Evolutionary conservation across 1,139 yeast species (phyloP).

Genomic region (Sugiyamaella castrensis): DNA sequence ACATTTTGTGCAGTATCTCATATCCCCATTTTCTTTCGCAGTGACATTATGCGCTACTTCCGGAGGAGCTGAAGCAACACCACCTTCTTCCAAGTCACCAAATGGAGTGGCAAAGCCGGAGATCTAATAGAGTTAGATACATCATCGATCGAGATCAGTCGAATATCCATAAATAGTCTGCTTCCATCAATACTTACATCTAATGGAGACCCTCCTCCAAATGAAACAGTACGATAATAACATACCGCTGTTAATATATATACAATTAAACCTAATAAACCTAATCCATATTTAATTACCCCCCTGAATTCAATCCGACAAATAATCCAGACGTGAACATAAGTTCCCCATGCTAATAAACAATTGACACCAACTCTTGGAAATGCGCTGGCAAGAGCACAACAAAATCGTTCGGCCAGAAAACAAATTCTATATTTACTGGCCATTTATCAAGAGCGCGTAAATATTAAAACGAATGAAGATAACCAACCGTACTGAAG

Average conservation of each 20-base stretch:
- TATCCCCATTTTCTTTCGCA: constrained; percentile 46
- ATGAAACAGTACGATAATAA: constrained; percentile 52
- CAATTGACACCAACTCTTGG: constrained; percentile 58
- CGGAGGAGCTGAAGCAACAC: constrained; percentile 37
- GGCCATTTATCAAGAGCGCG: too few species aligned
- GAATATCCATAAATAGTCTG: too few species aligned
- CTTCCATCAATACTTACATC: constrained; percentile 31
- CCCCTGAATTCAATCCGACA: constrained; percentile 31
- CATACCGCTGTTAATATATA: constrained; percentile 39
- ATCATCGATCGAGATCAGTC: too few species aligned
- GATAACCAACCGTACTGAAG: too few species aligned
- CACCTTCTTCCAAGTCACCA: constrained; percentile 25
- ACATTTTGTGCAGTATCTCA: constrained; percentile 70
- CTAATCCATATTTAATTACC: constrained; percentile 21
- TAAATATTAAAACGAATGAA: too few species aligned
- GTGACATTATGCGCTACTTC: constrained; percentile 38
- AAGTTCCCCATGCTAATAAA: constrained; percentile 58
- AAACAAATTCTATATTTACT: constrained; percentile 16
- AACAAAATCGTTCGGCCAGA: constrained; percentile 40
- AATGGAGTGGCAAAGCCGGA: constrained; percentile 25
- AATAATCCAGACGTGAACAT: constrained; percentile 40
- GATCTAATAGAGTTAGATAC: constrained; percentile 12
- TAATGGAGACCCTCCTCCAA: constrained; percentile 55
- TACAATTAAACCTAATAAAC: constrained; percentile 27
- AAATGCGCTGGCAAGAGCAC: constrained; percentile 50